Evolutionary conservation across 768 basidiomycete genomes (phyloP), one percentile per base, ranked within the genome.

Genomic region (Asterophora lycoperdoides): DNA sequence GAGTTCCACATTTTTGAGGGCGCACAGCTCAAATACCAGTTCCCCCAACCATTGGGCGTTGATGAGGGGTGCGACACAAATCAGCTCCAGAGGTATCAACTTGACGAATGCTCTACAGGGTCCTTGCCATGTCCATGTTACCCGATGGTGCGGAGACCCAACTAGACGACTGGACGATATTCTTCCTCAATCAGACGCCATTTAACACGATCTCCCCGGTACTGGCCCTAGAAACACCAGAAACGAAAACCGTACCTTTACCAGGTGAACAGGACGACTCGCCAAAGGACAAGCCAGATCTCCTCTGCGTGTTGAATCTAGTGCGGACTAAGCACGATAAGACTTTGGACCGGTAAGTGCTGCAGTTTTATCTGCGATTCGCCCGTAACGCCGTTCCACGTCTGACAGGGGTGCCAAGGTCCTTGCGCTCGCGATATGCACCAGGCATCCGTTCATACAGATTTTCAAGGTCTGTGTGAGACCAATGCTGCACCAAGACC

Each of bases 1-100:
- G 96, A 98, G 66, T 99, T 99, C 71, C 91, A 99, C 73, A 97
- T 99, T 55, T 85, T 92, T 62, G 82, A 88, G 49, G 96, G 96
- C 29, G 89, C 94, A 2, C 88, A 92, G 55, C 75, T 99, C 54
- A 87, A 91, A 35, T 94, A 96, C 66, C 93, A 98, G 68, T 97
- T 95, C 62, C 96, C 96, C 8, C 89, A 89, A 60, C 90, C 93
- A 10, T 76, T 96, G 30, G 96, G 95, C 8, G 83, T 90, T 49
- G 91, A 98, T 77, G 93, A 95, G 66, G 87, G 91, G 94, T 95
- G 63, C 57, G 80, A 68, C 37, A 18, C 37, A 39, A 30, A 41
- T 40, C 26, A 29, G 34, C 42, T 39, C 48, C 17, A 32, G 23
- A 23, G 23, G 46, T 38, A 40, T 48, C 32, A 43, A 53, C 41